A percentile compares a stretch with the other conserved stretches of the same genome.
These are phyloP conservation scores for Leccinum disarticulatum DNA, from an alignment of 768 basidiomycete genomes.

Conservation along the genomic window DNA sequence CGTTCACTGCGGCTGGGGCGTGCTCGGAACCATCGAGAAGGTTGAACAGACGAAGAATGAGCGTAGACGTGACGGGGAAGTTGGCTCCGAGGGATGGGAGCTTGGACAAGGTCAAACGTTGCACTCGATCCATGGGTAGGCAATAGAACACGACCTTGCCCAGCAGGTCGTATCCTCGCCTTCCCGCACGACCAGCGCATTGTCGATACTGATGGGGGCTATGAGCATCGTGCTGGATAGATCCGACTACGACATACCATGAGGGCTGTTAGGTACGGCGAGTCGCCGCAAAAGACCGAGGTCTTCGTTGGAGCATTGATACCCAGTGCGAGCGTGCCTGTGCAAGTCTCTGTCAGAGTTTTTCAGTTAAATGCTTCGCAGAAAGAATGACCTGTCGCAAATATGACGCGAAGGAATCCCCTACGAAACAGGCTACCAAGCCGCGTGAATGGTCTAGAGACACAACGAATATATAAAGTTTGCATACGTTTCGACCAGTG, in stretches of 20 bases:
- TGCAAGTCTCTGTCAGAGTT: background rate
- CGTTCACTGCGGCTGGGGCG: conserved; percentile 45
- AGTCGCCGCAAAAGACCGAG: conserved; percentile 62
- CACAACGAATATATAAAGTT: background rate
- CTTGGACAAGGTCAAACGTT: conserved; percentile 62
- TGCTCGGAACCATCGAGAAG: conserved; percentile 60
- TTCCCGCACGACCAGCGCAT: conserved; percentile 71
- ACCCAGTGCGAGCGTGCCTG: conserved; percentile 68
- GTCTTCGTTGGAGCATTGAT: conserved; percentile 76
- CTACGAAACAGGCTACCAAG: conserved; percentile 47
- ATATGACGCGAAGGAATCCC: conserved; percentile 62
- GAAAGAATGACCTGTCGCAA: conserved; percentile 53
- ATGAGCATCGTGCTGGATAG: conserved; percentile 1
- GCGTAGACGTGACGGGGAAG: conserved; percentile 67
- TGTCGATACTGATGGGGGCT: conserved; percentile 55
- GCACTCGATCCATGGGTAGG: conserved; percentile 58
- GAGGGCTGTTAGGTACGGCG: conserved; percentile 57
- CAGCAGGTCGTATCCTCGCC: conserved; percentile 66
- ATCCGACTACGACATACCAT: conserved; percentile 41
- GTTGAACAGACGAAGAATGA: conserved; percentile 63
- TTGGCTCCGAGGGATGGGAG: conserved; percentile 60
- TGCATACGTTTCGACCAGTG: conserved; percentile 53
- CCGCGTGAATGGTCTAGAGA: conserved; percentile 1
- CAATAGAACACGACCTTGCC: conserved; percentile 77
- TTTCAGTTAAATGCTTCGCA: background rate